phyloP scores from a whole-genome alignment of 1,139 yeast genomes.

The Candida albicans region DNA sequence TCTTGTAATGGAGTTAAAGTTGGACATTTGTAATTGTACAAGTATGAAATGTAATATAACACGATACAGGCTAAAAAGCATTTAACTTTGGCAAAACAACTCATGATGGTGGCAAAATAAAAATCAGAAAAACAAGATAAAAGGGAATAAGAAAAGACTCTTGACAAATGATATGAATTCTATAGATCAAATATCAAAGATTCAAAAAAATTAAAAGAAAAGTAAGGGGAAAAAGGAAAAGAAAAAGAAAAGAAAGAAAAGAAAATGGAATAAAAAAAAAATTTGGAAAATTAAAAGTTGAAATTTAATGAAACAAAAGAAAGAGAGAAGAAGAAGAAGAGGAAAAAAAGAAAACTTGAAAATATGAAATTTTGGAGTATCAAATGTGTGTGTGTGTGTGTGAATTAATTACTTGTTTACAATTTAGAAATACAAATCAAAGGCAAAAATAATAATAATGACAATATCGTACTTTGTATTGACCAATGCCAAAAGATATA shows the following conservation, averaged over 20 bases:
- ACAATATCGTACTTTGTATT: no score
- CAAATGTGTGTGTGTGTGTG: no score
- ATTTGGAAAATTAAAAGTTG: not conserved
- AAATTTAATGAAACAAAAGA: not conserved
- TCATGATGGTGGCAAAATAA: constrained; percentile 6
- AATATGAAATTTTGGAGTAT: no score
- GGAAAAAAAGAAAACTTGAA: no score
- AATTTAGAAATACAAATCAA: no score
- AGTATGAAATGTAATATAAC: constrained; percentile 38
- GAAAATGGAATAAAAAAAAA: not conserved
- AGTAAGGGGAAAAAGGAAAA: not conserved
- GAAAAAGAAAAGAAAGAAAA: not conserved
- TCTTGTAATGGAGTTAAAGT: constrained; percentile 33
- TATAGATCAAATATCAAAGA: not conserved
- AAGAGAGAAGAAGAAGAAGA: no score
- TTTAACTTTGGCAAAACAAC: constrained; percentile 22
- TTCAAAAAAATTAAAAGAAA: not conserved
- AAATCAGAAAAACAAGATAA: no score
- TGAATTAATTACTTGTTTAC: no score
- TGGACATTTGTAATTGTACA: constrained; percentile 43
- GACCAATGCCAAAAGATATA: no score
- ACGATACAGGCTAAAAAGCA: constrained; percentile 29
- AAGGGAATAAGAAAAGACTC: not conserved
- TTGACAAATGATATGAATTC: not conserved
- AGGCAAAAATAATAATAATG: no score